Evolutionary conservation across 345 rosid species (phyloP).

Genomic region (Arabidopsis thaliana): TAIR10.1 NC_003070.9:10897001-10897500

Average conservation of each 20-base stretch:
- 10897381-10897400: too few relatives aligned
- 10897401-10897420: background rate
- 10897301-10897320: background rate
- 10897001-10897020: background rate
- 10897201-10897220: background rate
- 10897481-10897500: background rate
- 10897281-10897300: background rate
- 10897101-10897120: background rate
- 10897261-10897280: background rate
- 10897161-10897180: background rate
- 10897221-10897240: background rate
- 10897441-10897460: background rate
- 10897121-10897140: background rate
- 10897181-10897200: background rate
- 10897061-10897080: background rate
- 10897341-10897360: background rate
- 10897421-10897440: background rate
- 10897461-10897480: background rate
- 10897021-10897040: background rate
- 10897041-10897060: slow-evolving; percentile 1
- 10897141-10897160: background rate
- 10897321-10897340: background rate
- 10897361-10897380: too few relatives aligned
- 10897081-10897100: background rate
- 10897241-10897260: background rate